These are phyloP conservation scores for Podaxis sp. DNA, from an alignment of 768 basidiomycete species.

Conservation along the genomic window DNA sequence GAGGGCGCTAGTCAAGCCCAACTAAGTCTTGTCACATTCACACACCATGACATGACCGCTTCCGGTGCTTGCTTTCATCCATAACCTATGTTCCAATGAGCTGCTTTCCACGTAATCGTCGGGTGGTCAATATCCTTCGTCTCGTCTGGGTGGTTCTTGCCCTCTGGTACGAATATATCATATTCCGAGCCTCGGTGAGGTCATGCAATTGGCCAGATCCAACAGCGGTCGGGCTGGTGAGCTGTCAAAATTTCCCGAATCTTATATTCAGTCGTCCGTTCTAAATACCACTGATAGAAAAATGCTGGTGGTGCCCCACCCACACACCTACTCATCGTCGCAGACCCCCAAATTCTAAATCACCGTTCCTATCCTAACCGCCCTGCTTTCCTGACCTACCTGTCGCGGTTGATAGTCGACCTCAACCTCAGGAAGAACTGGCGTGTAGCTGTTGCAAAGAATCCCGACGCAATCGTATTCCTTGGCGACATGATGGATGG, in stretches of 20 bases:
- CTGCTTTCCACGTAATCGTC: conserved; percentile 26
- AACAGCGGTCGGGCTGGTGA: conserved; percentile 27
- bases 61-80: not conserved
- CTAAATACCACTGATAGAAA: conserved; percentile 19
- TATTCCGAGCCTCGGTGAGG: conserved; percentile 48
- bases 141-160: conserved; percentile 61
- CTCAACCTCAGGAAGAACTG: conserved; percentile 85
- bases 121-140: conserved; percentile 48
- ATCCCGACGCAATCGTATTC: conserved; percentile 76
- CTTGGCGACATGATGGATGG: conserved; percentile 94
- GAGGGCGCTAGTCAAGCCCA: not conserved
- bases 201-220: conserved; percentile 65
- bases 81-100: conserved; percentile 19
- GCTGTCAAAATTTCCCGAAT: conserved; percentile 15
- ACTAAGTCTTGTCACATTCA: not conserved
- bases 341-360: conserved; percentile 89
- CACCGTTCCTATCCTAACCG: conserved; percentile 70
- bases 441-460: conserved; percentile 58
- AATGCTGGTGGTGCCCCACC: conserved; percentile 24
- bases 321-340: conserved; percentile 72
- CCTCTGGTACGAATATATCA: conserved; percentile 68
- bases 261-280: not conserved
- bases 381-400: conserved; percentile 47
- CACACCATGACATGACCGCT: conserved; percentile 1
- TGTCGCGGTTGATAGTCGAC: conserved; percentile 72